A percentile compares a stretch with the other conserved stretches of the same genome.
Evolutionary conservation across 1,284 basidiomycete genomes (phyloP).

Genomic region (Pisolithus thermaeus): DNA sequence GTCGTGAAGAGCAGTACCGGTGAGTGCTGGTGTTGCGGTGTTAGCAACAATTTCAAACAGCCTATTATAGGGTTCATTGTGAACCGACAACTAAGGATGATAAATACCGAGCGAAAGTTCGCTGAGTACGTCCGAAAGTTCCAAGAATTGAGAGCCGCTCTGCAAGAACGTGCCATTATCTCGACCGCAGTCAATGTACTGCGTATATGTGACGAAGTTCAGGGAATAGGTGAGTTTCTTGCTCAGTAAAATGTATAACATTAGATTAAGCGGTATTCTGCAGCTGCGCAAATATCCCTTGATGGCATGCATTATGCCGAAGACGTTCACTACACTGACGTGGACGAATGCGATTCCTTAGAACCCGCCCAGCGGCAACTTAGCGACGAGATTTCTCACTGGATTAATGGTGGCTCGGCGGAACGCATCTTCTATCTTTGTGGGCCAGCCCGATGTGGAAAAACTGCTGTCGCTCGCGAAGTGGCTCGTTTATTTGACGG

Average conservation of each 20-base stretch:
- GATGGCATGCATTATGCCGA: conserved; percentile 14
- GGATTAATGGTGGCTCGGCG: conserved; percentile 11
- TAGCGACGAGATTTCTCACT: conserved; percentile 13
- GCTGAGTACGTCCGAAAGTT: conserved; percentile 6
- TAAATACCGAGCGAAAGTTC: conserved; percentile 3
- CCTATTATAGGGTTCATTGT: background rate
- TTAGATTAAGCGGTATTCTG: background rate
- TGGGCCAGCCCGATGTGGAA: conserved; percentile 16
- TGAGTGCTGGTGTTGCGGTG: background rate
- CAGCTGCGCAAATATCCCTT: conserved; percentile 9
- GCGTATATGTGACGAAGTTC: conserved; percentile 6
- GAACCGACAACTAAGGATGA: too few relatives aligned
- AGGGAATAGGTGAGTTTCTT: conserved; percentile 7
- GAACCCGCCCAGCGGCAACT: conserved; percentile 9
- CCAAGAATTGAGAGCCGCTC: conserved; percentile 3
- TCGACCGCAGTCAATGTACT: conserved; percentile 5
- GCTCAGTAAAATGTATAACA: background rate
- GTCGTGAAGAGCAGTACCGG: conserved; percentile 1
- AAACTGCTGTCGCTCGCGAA: conserved; percentile 18
- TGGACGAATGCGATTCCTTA: conserved; percentile 6
- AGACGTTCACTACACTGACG: conserved; percentile 9
- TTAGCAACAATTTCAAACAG: background rate
- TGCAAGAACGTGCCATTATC: conserved; percentile 4
- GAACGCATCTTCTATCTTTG: conserved; percentile 11
- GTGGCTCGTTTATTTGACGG: conserved; percentile 9